Evolutionary conservation across 2,329 filamentous ascomycete genomes (phyloP), one percentile per base, ranked within the genome.

Genomic region (Grosmannia penicillata): DNA sequence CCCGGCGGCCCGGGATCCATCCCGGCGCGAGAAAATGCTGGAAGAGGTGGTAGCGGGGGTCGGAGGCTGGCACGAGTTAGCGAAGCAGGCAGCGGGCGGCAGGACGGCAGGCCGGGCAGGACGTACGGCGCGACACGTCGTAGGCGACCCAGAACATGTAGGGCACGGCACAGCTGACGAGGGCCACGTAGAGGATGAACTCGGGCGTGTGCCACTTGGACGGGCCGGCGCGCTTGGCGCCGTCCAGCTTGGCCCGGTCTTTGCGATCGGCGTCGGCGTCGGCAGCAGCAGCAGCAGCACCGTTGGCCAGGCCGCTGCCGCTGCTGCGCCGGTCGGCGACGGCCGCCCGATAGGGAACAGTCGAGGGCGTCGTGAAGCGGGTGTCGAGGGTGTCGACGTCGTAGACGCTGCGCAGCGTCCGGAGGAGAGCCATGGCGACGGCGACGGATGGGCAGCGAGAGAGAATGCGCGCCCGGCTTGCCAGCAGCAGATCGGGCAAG

Each of bases 61-160:
- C 81, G 26, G 76, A 78, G 43, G 79, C 86, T 93, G 53, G 7
- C 1, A 9, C 11, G 13, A 17, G 38, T 26, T 9, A 30, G 38
- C 22, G 9, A 25, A 22, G 10, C 4, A 14, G 22, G 4, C 11
- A n/a, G 26, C 11, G 28, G 7, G 30, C 15, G 11, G 10, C 27
- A 13, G 11, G 24, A 27, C 10, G n/a, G 17, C 8, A 28, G 9
- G 22, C 13, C n/a, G 21, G 32, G 30, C 25, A 4, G 11, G 29
- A 64, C 68, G 41, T 59, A 87, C 87, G 71, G 60, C 78, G 72
- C 19, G 91, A 98, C 33, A 93, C 85, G 59, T 83, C 74, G 48
- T 86, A 82, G 9, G 81, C 78, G n/a, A 79, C 68, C 65, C 85
- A 93, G 60, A 94, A 85, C 87, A 98, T 98, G 51, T 77, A 70